Evolutionary conservation across 2,329 filamentous ascomycete species (phyloP).

Genomic region (Alternaria brassicicola): DNA sequence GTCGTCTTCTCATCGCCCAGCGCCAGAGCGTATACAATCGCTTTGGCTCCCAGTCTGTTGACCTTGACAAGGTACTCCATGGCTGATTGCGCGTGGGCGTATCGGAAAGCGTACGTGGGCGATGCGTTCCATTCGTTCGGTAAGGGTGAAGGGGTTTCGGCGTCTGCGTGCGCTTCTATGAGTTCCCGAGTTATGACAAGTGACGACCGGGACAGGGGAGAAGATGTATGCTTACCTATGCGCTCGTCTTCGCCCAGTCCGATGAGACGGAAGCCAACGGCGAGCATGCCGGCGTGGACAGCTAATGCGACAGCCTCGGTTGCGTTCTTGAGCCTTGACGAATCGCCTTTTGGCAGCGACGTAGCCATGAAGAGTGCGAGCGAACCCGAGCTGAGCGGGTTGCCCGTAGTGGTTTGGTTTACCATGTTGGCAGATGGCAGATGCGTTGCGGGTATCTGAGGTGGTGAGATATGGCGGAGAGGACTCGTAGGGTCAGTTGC

Average conservation of each 20-base stretch:
- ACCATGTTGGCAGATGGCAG: slow-evolving; percentile 29
- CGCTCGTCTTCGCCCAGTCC: slow-evolving; percentile 84
- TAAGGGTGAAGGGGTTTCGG: slow-evolving; percentile 65
- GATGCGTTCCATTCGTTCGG: slow-evolving; percentile 81
- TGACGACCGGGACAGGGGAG: slow-evolving; percentile 3
- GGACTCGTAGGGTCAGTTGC: background rate
- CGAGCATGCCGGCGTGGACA: slow-evolving; percentile 80
- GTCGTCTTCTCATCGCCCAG: slow-evolving; percentile 81
- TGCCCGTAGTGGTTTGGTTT: slow-evolving; percentile 41
- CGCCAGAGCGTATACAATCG: slow-evolving; percentile 80
- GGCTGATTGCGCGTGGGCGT: slow-evolving; percentile 82
- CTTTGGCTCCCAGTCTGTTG: slow-evolving; percentile 80
- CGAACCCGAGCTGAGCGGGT: slow-evolving; percentile 52
- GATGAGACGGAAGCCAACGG: slow-evolving; percentile 78
- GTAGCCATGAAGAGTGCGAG: slow-evolving; percentile 53
- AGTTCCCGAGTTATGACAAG: slow-evolving; percentile 30
- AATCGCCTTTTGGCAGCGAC: slow-evolving; percentile 49
- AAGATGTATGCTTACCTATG: slow-evolving; percentile 60
- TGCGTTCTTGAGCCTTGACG: slow-evolving; percentile 64
- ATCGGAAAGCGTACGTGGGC: slow-evolving; percentile 78
- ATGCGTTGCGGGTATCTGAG: background rate
- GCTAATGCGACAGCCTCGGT: slow-evolving; percentile 86
- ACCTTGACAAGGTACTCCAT: slow-evolving; percentile 84
- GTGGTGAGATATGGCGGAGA: background rate
- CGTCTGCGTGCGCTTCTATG: slow-evolving; percentile 63